Evolutionary conservation across 1,284 basidiomycete genomes (phyloP), one percentile per base, ranked within the genome.

Genomic region (Ceratobasidium sp.): DNA sequence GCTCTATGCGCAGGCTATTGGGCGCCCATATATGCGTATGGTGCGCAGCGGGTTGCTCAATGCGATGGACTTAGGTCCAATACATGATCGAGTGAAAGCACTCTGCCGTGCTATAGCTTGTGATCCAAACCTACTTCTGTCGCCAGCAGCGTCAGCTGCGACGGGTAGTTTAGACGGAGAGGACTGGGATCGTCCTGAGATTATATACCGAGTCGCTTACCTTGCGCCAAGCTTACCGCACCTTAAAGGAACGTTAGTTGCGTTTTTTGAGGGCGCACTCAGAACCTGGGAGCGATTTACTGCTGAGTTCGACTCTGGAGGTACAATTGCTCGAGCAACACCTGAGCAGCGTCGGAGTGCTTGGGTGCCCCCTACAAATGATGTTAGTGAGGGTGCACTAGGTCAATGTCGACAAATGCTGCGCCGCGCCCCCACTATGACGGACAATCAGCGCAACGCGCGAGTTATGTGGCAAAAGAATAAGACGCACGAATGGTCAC

Each of bases 1-100:
- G 1, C 69, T 86, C 0, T 86, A 85, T 80, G 78, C 79, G 17
- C 81, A 85, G 67, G 57, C 81, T 17, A 80, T 85, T 44, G 81
- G 81, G 1, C 76, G 82, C 48, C 84, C 84, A 1, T 86, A 85
- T 77, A 82, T 85, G 77, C 48, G 75, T 7, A 10, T 46, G 0
- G 82, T 86, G 17, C 80, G 82, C 7, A 79, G 78, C n/a, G 33
- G 78, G n/a, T 62, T 73, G 10, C 73, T 65, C 1, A 68, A 57
- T 1, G 78, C 75, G 2, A 54, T 80, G 1, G 83, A 84, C 33
- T 68, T 78, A 6, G 78, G 80, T 1, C 67, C 46, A 20, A 64
- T 78, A 4, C 77, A 78, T 40, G 62, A 71, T n/a, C 56, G 56
- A 40, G 50, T 80, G 28, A 76, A 70, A 33, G 13, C 2, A 0